Base-by-base conservation (phyloP, 2,329 filamentous ascomycete genomes). In the Trichophyton equinum region DNA sequence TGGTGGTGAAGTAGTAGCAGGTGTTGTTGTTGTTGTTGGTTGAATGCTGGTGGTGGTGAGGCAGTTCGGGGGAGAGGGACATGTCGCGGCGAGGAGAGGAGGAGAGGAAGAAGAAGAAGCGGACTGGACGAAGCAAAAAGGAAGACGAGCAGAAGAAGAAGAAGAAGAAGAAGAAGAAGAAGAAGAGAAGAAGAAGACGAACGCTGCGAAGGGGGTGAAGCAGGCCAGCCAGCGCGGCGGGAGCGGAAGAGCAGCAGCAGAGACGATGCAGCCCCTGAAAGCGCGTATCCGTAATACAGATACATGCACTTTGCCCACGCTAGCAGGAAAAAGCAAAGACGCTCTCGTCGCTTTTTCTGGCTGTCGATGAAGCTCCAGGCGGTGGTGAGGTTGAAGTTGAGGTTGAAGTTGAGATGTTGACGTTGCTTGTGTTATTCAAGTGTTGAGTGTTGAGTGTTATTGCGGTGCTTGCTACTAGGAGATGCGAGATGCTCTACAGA, bases 151-250 rank as follows among this genome's bases (percentile, higher is more conserved):
- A 53, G 25, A 61, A 68, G 61, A 60, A 62, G 61, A 64, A 64
- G 61, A 65, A 67, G 65, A 64, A 65, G 66, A 67, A 64, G 63
- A 22, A 22, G 22, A 65, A 65, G 61, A 65, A 65, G 67, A 67
- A 65, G 67, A 67, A 65, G 66, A 67, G 64, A 68, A 65, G 64
- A 66, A 49, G 68, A 64, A 67, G 65, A 65, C 64, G 66, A 64
- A 66, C 65, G 62, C 46, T 42, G 66, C 66, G 66, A 69, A 65
- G 68, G 68, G 63, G 68, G 64, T 68, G 69, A 72, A 70, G 70
- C 69, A 69, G 71, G 70, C 69, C 67, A 71, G 71, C 73, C 70
- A 67, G 69, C 65, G 65, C 63, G 67, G 68, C 68, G 71, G 70
- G 66, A 68, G 65, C 65, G 57, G 65, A 68, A 69, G 66, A 66